These are phyloP conservation scores for Prunus kanzakura DNA, from an alignment of 306 rosid genomes.

Conservation along the genomic window DNA sequence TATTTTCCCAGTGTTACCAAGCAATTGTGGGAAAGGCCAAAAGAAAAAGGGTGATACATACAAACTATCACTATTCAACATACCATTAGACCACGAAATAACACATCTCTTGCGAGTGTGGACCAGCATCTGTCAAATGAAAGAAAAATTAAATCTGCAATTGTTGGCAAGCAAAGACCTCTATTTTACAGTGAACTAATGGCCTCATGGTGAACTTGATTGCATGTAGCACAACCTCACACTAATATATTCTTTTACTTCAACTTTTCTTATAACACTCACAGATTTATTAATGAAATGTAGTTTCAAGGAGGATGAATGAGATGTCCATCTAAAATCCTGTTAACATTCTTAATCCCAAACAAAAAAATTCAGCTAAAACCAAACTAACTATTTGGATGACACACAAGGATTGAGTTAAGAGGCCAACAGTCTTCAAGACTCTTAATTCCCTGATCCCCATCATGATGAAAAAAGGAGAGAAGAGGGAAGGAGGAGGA, in stretches of 20 bases:
- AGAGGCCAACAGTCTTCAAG: no score
- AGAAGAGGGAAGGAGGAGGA: not conserved
- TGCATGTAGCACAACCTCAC: no score
- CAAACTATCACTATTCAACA: no score
- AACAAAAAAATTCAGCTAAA: no score
- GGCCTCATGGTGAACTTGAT: no score
- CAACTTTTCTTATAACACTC: not conserved
- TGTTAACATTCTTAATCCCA: not conserved
- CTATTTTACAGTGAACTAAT: no score
- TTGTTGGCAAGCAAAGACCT: no score
- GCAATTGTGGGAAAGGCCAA: constrained; percentile 1
- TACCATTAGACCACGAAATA: no score
- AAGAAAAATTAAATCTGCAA: no score
- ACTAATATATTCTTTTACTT: not conserved
- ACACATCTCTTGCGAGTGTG: no score
- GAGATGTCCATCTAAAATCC: not conserved
- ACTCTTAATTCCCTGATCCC: not conserved
- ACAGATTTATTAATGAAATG: not conserved
- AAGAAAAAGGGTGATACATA: not conserved
- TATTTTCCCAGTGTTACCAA: not conserved
- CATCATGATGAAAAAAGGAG: not conserved
- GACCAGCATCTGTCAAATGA: no score
- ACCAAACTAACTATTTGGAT: not conserved
- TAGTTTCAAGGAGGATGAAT: not conserved
- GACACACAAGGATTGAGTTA: not conserved